Evolutionary conservation across 1,139 yeast genomes (phyloP).

Genomic region (Taphrina communis): DNA sequence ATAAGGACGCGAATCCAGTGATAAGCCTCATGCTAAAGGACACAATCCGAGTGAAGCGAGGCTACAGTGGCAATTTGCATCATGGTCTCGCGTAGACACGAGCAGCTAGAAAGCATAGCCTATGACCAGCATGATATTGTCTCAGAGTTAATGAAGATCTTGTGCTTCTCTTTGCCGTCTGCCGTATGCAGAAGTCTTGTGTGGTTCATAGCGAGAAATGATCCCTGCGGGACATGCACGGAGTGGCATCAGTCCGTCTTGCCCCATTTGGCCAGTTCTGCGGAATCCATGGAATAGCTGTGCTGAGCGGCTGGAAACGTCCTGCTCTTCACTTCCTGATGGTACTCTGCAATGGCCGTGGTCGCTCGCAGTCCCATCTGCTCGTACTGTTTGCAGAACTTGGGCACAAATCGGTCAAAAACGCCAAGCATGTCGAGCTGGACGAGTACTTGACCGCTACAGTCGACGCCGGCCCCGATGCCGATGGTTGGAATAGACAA

Average conservation of each 20-base stretch:
- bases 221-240: too few relatives aligned
- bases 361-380: constrained; percentile 61
- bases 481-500: constrained; percentile 84
- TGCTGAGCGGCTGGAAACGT: constrained; percentile 72
- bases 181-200: too few relatives aligned
- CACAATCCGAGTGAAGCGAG: too few relatives aligned
- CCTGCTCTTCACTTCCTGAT: constrained; percentile 61
- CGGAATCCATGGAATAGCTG: constrained; percentile 57
- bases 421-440: constrained; percentile 81
- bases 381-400: constrained; percentile 76
- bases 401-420: constrained; percentile 64
- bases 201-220: too few relatives aligned
- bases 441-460: constrained; percentile 90
- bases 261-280: constrained; percentile 8
- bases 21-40: too few relatives aligned
- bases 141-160: too few relatives aligned
- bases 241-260: not conserved
- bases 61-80: too few relatives aligned
- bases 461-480: constrained; percentile 87
- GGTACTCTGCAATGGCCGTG: constrained; percentile 62
- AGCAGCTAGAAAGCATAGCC: too few relatives aligned
- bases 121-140: too few relatives aligned
- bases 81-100: too few relatives aligned
- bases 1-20: too few relatives aligned
- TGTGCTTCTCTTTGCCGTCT: too few relatives aligned